Evolutionary conservation across 257 asterid genomes (phyloP), one percentile per base, ranked within the genome.

Genomic region (Solanum sejunctum): DNA sequence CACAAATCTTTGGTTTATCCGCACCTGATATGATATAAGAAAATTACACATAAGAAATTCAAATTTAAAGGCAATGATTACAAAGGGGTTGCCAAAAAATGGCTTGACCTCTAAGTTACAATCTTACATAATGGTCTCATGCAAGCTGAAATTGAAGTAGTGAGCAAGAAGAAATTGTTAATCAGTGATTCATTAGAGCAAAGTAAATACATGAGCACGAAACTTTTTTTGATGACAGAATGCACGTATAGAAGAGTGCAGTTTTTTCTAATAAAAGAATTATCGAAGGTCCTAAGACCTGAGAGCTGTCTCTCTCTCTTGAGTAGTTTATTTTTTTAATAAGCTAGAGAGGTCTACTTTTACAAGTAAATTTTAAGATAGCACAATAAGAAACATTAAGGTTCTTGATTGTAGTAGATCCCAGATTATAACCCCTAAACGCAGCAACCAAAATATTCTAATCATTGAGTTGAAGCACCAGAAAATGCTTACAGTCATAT

Each of bases 1-100:
- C 91, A 90, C 94, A 90, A 92, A 97, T 88, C 96, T 91, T 87
- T 87, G 98, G 91, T 97, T 97, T 84, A 97, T 90, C 80, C 99
- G 92, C 69, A 95, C 93, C 99, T 97, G 94, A 90, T 75, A 87
- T 84, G 82, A 87, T 73, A 70, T 49, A 83, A 41, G 13, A 82
- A 58, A 70, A 47, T 61, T 79, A 43, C 56, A 70, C 66, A 54
- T 78, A 39, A 36, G 81, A 81, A 80, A n/a, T 85, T 71, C 73
- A 63, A 73, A 70, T 52, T 71, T 70, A 60, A 32, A 28, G 17
- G 71, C 41, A 47, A 52, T 51, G 21, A 49, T 60, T 47, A 77
- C 72, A 52, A 41, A 84, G 17, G 78, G 39, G 67, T 15, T 12
- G 10, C 82, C 45, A 77, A 8, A 28, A 73, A 20, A 72, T n/a